Conservation (phyloP, 1,284 basidiomycete species). For the Apiotrichum domesticum region DNA sequence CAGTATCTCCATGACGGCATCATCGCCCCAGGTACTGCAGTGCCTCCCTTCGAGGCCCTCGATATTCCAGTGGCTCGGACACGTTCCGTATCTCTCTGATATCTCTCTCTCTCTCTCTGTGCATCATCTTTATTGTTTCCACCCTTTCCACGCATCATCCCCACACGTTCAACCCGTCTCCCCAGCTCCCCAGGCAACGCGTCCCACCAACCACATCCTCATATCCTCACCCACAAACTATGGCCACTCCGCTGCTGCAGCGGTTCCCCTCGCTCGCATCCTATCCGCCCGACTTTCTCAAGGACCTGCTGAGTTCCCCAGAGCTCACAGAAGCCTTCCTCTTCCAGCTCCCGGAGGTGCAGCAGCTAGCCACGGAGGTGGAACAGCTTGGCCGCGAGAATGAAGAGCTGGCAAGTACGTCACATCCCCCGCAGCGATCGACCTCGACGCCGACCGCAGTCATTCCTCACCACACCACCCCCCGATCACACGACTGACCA, state of each 20-base stretch:
- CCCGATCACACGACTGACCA: not conserved
- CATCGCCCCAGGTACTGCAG: too few species aligned
- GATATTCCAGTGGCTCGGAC: too few species aligned
- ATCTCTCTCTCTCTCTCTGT: too few species aligned
- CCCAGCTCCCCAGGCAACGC: too few species aligned
- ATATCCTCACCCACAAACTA: slow-evolving; percentile 7
- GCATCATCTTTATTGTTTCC: not conserved
- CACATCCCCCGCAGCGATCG: too few species aligned
- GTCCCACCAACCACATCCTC: not conserved
- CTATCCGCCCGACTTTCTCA: slow-evolving; percentile 52
- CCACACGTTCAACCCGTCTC: not conserved
- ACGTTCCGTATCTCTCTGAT: too few species aligned
- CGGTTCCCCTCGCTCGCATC: slow-evolving; percentile 41
- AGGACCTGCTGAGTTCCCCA: slow-evolving; percentile 73
- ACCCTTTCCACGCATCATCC: not conserved
- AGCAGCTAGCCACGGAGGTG: slow-evolving; percentile 65
- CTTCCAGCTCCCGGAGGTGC: slow-evolving; percentile 67
- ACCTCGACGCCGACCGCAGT: not conserved
- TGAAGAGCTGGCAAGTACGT: slow-evolving; percentile 72
- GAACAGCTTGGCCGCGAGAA: slow-evolving; percentile 73
- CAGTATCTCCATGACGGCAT: too few species aligned
- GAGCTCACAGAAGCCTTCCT: slow-evolving; percentile 80
- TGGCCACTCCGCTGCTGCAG: slow-evolving; percentile 43
- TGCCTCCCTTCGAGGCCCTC: too few species aligned
- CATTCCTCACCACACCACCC: not conserved